Base-by-base conservation (phyloP, 805 yeast species). In the Metschnikowia hibisci region DNA sequence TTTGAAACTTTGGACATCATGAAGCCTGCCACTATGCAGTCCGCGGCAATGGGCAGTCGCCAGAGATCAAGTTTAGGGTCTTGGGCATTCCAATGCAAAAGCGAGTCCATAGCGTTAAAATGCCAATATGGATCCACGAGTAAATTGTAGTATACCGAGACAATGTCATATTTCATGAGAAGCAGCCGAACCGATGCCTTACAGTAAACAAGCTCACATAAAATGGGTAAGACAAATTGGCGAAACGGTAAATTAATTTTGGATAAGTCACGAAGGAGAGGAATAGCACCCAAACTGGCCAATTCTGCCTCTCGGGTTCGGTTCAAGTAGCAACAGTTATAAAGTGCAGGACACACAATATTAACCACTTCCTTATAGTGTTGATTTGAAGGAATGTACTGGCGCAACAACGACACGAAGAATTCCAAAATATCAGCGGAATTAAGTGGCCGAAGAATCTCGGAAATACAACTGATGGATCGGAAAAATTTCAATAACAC, bases 111-210 rank as follows among this genome's bases (percentile, higher is more conserved):
- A 2, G 81, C 77, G 53, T 73, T 76, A 14, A 74, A 71, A 55
- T 76, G 80, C 82, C 82, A 78, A 50, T 77, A 76, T 0, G 78
- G 73, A 51, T 79, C 81, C 8, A 66, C 50, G 4, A 76, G 53
- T 12, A 78, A 60, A 12, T 61, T 57, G 29, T 67, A 60, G 45
- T 77, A 71, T 1, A 63, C 63, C 4, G 60, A 53, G 20, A 76
- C 53, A 4, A 74, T 68, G 18, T 67, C 66, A 41, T 67, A 51
- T 33, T 60, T 61, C 54, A 66, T 52, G 31, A 78, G 58, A 7
- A 56, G 57, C 6, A 51, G 51, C 43, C 76, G 58, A 13, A 76
- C 73, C 15, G 54, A 54, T 2, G 60, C 56, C 20, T 66, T 70
- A 41, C 79, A 69, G 47, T 75, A 68, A 1, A 72, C 80, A 53